Evolutionary conservation across 768 basidiomycete genomes (phyloP), one percentile per base, ranked within the genome.

Genomic region (Tylopilus sp.): DNA sequence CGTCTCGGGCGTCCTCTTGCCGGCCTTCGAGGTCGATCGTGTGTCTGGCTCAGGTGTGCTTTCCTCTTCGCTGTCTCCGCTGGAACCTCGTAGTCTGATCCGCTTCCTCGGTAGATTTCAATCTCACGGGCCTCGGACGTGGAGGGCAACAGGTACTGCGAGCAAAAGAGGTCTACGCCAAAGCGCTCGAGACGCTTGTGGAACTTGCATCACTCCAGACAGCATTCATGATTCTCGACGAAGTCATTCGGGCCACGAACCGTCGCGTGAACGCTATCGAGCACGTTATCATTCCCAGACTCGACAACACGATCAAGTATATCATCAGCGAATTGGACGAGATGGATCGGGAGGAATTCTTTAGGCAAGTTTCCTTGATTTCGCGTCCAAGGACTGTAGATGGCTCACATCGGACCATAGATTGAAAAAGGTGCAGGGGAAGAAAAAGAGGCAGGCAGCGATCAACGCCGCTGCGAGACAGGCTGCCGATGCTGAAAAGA

Each of bases 191-290:
- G 70, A 97, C 95, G 3, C 79, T 99, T 23, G 95, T 99, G 35
- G 95, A 99, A 70, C 82, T 99, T 31, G 97, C 97, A 1, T 95
- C 93, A 12, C 75, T 99, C 38, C 89, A 98, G 73, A 98, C 97
- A 0, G 97, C 97, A 5, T 99, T 99, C 74, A 95, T 87, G 51
- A 98, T 98, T 59, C 82, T 99, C 33, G 97, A 99, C 71, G 97
- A 98, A 72, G 97, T 98, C 53, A 99, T 99, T 64, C 89, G 92
- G 42, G 93, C 95, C n/a, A 98, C 97, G 33, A 99, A 98, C 70
- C 89, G 97, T 46, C 85, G 97, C 56, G 97, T 99, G 36, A 99
- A 99, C 64, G 97, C 97, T 3, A 95, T 99, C 57, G 97, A 99
- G 62, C 93, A 99, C 67, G 85, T 99, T 57, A 77, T 99, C 60